Evolutionary conservation across 192 early-diverging fungal genomes (phyloP).

Genomic region (Gryganskiella cystojenkinii): DNA sequence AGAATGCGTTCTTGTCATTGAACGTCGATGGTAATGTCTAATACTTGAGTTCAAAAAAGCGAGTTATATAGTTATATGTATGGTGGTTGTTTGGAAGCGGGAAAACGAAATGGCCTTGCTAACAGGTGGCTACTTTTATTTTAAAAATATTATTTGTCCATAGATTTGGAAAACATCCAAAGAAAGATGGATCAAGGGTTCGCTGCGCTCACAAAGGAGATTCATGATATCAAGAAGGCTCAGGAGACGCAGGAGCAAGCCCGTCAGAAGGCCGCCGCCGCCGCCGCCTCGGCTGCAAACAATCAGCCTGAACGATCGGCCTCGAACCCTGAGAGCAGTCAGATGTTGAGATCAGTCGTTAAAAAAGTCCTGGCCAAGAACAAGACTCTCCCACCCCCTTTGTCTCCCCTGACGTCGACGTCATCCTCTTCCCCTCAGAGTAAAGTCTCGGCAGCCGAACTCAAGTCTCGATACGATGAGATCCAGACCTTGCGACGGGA

Average conservation of each 20-base stretch:
- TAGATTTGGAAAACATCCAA: slow-evolving; percentile 54
- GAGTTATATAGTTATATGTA: background rate
- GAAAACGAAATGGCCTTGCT: background rate
- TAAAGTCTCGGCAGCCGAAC: slow-evolving; percentile 21
- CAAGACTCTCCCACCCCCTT: background rate
- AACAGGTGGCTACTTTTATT: background rate
- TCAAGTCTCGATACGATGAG: slow-evolving; percentile 50
- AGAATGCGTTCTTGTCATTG: slow-evolving; percentile 60
- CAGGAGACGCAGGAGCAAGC: slow-evolving; percentile 11
- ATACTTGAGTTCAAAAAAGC: too few relatives aligned
- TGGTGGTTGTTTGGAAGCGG: too few relatives aligned
- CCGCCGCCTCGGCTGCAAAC: background rate
- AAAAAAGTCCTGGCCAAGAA: slow-evolving; percentile 22
- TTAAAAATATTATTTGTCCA: slow-evolving; percentile 8
- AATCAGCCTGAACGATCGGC: background rate
- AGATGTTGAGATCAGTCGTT: slow-evolving; percentile 5
- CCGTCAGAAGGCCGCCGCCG: slow-evolving; percentile 11
- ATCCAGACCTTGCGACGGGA: slow-evolving; percentile 56
- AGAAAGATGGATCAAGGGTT: slow-evolving; percentile 49
- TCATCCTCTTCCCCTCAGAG: background rate
- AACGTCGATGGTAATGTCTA: slow-evolving; percentile 64
- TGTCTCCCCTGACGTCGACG: background rate
- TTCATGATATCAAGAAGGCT: slow-evolving; percentile 45
- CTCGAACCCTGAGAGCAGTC: slow-evolving; percentile 4
- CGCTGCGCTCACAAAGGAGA: slow-evolving; percentile 30